Evolutionary conservation across 306 rosid genomes (phyloP), one percentile per base, ranked within the genome.

Genomic region (Corylus heterophylla): DNA sequence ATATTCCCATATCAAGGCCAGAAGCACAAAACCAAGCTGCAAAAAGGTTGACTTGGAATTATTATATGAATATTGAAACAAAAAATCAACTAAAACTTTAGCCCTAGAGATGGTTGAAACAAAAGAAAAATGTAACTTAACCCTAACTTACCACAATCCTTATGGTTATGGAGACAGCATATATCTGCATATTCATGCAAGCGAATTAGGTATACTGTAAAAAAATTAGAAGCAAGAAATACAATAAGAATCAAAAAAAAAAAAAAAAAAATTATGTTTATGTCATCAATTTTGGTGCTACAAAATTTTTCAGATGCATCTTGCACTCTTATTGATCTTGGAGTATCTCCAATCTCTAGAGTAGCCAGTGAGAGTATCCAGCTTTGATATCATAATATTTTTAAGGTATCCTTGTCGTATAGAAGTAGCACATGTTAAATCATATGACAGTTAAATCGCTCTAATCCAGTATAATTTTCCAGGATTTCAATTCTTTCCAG

Each of bases 1-100:
- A 76, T 89, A 90, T 83, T 90, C 94, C 97, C 97, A 93, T 76
- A 93, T 93, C 87, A 91, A 80, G 13, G 97, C 94, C 62, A 93
- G 87, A 77, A 93, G 96, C 76, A 88, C 88, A 25, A 90, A 93
- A 76, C 97, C 97, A 83, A 93, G 96, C 97, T 93, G 97, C 84
- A 81, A 80, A 74, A 83, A 52, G 69, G 47, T 81, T 74, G 17
- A 81, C 56, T 74, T 71, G 66, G 74, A 72, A 35, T 54, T 8
- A 69, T 75, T 77, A 77, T 11, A 85, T 64, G 61, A 13, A 79
- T 39, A 42, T 68, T 45, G 73, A 83, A 64, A 77, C 49, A 55
- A 61, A 55, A 47, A 77, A 11, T 63, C 58, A 63, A 70, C 29
- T 5, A 59, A 31, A 42, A 31, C 35, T 27, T 22, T 8, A 52